Conservation (phyloP, 164 flowering plant genomes). For the Magnolia officinalis region DNA sequence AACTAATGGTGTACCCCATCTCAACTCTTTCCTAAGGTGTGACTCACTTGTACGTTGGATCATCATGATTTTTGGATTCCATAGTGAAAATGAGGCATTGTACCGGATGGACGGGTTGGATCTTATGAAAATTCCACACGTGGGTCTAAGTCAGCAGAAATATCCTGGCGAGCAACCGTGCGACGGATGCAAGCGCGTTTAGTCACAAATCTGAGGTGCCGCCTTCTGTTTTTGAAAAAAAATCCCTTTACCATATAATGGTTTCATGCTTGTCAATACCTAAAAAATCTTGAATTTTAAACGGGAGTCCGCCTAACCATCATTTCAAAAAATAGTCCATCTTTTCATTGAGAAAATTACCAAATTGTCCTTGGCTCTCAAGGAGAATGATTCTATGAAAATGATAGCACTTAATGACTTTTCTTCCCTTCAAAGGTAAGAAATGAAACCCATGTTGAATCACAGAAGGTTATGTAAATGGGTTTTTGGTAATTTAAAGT, state of each 20-base stretch:
- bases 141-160: too few species aligned
- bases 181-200: too few species aligned
- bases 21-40: too few species aligned
- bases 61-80: too few species aligned
- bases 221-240: too few species aligned
- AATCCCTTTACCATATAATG: background rate
- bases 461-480: background rate
- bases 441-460: background rate
- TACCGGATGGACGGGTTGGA: too few species aligned
- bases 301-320: background rate
- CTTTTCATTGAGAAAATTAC: background rate
- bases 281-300: background rate
- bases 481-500: background rate
- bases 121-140: too few species aligned
- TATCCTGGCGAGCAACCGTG: too few species aligned
- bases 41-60: too few species aligned
- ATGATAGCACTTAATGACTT: background rate
- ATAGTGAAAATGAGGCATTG: too few species aligned
- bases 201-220: background rate
- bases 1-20: too few species aligned
- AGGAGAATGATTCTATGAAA: background rate
- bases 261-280: background rate
- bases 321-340: background rate
- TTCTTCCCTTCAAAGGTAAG: background rate
- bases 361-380: background rate